phyloP scores from a whole-genome alignment of 805 yeast species.

The Cyberlindnera samutprakarnensis region DNA sequence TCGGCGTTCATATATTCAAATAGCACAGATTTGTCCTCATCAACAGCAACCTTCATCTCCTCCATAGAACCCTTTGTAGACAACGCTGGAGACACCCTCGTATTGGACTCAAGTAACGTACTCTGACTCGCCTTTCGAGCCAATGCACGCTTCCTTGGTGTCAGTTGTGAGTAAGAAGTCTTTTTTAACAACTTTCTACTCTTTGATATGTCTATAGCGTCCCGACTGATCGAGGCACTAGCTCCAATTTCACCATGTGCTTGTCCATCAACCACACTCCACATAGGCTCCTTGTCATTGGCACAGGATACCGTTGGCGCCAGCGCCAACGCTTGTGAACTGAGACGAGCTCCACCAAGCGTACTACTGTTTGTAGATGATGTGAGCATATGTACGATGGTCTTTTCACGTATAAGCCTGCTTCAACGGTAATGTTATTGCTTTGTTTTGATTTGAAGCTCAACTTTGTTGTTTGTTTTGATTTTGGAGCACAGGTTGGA shows the following conservation, averaged over 20 bases:
- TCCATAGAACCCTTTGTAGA: too few relatives aligned
- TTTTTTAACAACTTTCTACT: conserved; percentile 17
- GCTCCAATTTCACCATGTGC: not conserved
- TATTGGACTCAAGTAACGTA: too few relatives aligned
- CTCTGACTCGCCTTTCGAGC: conserved; percentile 13
- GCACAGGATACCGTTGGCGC: not conserved
- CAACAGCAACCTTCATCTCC: too few relatives aligned
- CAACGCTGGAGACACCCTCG: too few relatives aligned
- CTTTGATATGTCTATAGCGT: conserved; percentile 16
- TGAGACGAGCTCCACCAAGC: too few relatives aligned
- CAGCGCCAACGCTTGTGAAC: conserved; percentile 2
- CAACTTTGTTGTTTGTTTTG: too few relatives aligned
- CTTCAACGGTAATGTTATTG: too few relatives aligned
- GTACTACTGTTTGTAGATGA: too few relatives aligned
- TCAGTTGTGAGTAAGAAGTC: conserved; percentile 12
- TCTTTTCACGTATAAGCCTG: too few relatives aligned
- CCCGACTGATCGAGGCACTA: conserved; percentile 4
- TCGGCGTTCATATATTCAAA: conserved; percentile 17
- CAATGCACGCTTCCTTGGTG: conserved; percentile 19
- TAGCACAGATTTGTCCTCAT: conserved; percentile 11
- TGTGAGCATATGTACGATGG: too few relatives aligned
- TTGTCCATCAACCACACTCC: not conserved
- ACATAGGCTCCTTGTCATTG: not conserved
- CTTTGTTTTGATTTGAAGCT: too few relatives aligned
- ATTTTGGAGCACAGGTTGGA: too few relatives aligned